These are phyloP conservation scores for Cotoneaster glaucophyllus DNA, from an alignment of 306 rosid genomes.

Conservation along the genomic window DNA sequence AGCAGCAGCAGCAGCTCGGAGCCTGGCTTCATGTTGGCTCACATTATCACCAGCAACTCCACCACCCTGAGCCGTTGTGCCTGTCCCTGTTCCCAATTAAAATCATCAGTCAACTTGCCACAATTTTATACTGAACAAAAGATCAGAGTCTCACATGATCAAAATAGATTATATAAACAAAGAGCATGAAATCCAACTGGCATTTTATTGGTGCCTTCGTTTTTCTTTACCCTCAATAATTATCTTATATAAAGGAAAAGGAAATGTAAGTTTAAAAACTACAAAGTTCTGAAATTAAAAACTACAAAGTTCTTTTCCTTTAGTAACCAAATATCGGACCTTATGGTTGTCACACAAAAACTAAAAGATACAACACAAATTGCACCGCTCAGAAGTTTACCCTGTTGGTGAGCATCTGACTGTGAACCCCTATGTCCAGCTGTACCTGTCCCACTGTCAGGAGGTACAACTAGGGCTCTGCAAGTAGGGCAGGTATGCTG, in stretches of 20 bases:
- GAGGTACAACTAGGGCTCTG: slow-evolving; percentile 92
- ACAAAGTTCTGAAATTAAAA: background rate
- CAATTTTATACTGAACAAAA: background rate
- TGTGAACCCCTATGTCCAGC: slow-evolving; percentile 62
- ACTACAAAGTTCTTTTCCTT: background rate
- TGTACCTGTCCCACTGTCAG: slow-evolving; percentile 61
- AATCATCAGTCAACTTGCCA: slow-evolving; percentile 14
- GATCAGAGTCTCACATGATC: background rate
- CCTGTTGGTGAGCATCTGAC: slow-evolving; percentile 57
- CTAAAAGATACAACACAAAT: background rate
- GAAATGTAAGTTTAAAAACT: background rate
- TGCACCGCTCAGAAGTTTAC: slow-evolving; percentile 26
- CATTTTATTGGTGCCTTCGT: background rate
- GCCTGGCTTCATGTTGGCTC: slow-evolving; percentile 79
- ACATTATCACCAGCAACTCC: slow-evolving; percentile 40
- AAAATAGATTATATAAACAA: background rate
- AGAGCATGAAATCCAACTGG: background rate
- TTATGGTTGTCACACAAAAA: background rate
- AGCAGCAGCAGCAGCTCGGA: slow-evolving; percentile 90
- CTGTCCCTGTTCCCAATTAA: slow-evolving; percentile 33
- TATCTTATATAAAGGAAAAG: background rate
- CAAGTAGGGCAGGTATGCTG: slow-evolving; percentile 99
- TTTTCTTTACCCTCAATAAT: background rate
- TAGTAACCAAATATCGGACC: background rate
- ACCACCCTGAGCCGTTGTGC: slow-evolving; percentile 45